Conservation (phyloP, 2,329 filamentous ascomycete genomes). For the Epichloe typhina region DNA sequence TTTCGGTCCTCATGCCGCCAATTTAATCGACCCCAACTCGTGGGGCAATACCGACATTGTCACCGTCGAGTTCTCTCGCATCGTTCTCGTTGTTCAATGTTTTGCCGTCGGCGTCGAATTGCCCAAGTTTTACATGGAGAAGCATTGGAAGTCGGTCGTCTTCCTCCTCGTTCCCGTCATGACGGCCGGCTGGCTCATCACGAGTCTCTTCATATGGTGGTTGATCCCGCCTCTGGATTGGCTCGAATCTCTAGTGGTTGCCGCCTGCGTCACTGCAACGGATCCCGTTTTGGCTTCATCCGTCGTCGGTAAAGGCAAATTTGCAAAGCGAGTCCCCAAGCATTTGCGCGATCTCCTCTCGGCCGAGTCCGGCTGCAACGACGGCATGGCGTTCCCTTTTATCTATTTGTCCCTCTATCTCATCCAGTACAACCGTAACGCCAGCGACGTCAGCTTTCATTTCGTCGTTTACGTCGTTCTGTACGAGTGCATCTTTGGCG, state of each 20-base stretch:
- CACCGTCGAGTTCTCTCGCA: slow-evolving; percentile 78
- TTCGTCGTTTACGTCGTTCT: slow-evolving; percentile 85
- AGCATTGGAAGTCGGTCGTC: slow-evolving; percentile 86
- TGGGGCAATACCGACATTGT: slow-evolving; percentile 82
- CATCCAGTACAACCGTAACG: slow-evolving; percentile 63
- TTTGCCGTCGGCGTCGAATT: slow-evolving; percentile 85
- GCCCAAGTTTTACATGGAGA: slow-evolving; percentile 93
- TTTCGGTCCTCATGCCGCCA: slow-evolving; percentile 73
- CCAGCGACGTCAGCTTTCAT: slow-evolving; percentile 59
- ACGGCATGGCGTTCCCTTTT: slow-evolving; percentile 98
- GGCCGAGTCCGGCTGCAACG: slow-evolving; percentile 95
- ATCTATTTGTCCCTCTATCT: slow-evolving; percentile 87
- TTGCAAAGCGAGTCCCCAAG: slow-evolving; percentile 92
- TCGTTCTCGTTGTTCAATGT: slow-evolving; percentile 83
- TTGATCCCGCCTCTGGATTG: slow-evolving; percentile 67
- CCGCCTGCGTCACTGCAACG: slow-evolving; percentile 92
- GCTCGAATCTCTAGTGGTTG: slow-evolving; percentile 76
- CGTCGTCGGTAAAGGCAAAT: slow-evolving; percentile 97
- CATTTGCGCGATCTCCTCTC: slow-evolving; percentile 92
- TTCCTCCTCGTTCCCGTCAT: slow-evolving; percentile 89
- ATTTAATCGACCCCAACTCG: slow-evolving; percentile 59
- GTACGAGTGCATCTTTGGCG: slow-evolving; percentile 92
- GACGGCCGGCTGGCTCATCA: slow-evolving; percentile 90
- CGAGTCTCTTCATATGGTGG: slow-evolving; percentile 91
- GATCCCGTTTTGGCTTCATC: slow-evolving; percentile 95